phyloP scores from a whole-genome alignment of 495 filamentous ascomycete genomes.

The Aspergillus avenaceus region DNA sequence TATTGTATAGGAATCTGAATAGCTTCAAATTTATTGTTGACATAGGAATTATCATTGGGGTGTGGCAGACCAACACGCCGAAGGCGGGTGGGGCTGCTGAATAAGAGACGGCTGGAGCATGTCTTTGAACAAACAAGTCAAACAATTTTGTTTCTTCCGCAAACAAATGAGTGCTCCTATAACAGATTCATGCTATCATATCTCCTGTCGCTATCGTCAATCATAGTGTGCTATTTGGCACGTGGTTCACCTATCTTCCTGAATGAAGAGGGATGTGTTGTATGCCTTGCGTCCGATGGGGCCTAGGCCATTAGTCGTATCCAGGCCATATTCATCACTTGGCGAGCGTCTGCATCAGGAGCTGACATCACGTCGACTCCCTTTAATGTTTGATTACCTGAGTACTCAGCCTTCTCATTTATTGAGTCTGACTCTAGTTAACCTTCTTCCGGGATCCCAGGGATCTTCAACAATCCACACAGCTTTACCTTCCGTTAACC shows the following conservation, averaged over 20 bases:
- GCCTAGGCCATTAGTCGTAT: background rate
- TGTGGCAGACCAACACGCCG: too few species aligned
- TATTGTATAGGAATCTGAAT: too few species aligned
- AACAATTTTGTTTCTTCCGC: slow-evolving; percentile 15
- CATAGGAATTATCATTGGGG: too few species aligned
- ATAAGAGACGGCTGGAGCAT: background rate
- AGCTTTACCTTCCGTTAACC: slow-evolving; percentile 31
- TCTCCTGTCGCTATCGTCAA: background rate
- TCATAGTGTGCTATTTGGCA: background rate
- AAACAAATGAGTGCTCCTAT: background rate
- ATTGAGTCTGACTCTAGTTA: slow-evolving; percentile 57
- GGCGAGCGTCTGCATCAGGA: slow-evolving; percentile 26
- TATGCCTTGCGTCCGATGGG: slow-evolving; percentile 4
- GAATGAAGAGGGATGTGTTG: slow-evolving; percentile 14
- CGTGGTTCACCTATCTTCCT: background rate
- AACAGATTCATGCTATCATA: background rate
- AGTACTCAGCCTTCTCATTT: slow-evolving; percentile 61
- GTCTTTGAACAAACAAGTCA: slow-evolving; percentile 31
- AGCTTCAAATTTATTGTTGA: too few species aligned
- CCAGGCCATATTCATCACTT: slow-evolving; percentile 24
- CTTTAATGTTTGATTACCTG: slow-evolving; percentile 60
- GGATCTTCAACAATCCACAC: background rate
- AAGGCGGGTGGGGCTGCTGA: too few species aligned
- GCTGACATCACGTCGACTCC: slow-evolving; percentile 46
- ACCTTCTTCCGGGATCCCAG: slow-evolving; percentile 43